These are phyloP conservation scores for Groenewaldozyma auringiensis DNA, from an alignment of 1,139 yeast species.

Conservation along the genomic window DNA sequence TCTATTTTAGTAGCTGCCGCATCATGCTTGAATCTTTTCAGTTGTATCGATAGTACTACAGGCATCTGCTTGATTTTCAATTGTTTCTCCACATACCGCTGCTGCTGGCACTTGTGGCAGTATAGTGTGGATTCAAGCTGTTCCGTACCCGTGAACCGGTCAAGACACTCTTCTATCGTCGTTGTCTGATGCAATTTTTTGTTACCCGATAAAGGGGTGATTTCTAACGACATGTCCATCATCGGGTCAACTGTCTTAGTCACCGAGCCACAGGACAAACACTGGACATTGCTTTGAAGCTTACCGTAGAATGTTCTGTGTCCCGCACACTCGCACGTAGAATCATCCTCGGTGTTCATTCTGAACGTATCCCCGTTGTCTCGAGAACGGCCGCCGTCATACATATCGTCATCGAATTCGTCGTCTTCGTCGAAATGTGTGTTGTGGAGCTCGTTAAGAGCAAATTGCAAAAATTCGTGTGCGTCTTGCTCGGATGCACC, in stretches of 20 bases:
- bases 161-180: slow-evolving; percentile 57
- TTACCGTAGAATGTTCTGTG: slow-evolving; percentile 76
- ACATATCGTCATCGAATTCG: slow-evolving; percentile 6
- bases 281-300: slow-evolving; percentile 64
- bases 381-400: no score
- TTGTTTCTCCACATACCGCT: slow-evolving; percentile 63
- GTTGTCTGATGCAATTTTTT: not conserved
- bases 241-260: slow-evolving; percentile 79
- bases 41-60: slow-evolving; percentile 71
- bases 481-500: slow-evolving; percentile 98
- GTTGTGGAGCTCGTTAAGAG: slow-evolving; percentile 72
- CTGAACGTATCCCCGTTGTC: slow-evolving; percentile 4
- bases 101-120: slow-evolving; percentile 57
- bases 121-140: slow-evolving; percentile 63
- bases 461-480: slow-evolving; percentile 91
- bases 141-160: slow-evolving; percentile 70
- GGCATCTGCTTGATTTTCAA: slow-evolving; percentile 63
- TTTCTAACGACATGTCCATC: slow-evolving; percentile 78
- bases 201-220: slow-evolving; percentile 16
- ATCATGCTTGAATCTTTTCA: slow-evolving; percentile 77
- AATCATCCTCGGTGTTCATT: slow-evolving; percentile 15
- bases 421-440: slow-evolving; percentile 16
- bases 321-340: slow-evolving; percentile 62
- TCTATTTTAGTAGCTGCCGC: slow-evolving; percentile 62
- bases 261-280: slow-evolving; percentile 57